Evolutionary conservation across 805 yeast genomes (phyloP).

Genomic region (Candida chauliodis): DNA sequence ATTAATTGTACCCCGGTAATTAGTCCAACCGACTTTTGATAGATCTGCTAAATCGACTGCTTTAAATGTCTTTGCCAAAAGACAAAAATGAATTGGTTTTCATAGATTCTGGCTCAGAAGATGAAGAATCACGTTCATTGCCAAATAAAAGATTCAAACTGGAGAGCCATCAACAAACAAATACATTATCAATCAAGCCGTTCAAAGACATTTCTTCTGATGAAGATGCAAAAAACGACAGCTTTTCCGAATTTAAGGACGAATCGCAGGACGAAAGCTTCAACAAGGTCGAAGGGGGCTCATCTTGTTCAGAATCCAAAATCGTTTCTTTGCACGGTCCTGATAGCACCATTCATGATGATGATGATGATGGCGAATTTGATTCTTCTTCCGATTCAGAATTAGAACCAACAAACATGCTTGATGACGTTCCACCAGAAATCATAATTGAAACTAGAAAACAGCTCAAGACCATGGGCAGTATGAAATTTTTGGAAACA

Average conservation of each 20-base stretch:
- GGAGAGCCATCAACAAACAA: neutral
- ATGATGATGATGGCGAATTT: slow-evolving; percentile 1
- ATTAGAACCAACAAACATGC: slow-evolving; percentile 10
- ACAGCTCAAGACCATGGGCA: slow-evolving; percentile 58
- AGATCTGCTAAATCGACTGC: no score
- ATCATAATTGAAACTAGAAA: slow-evolving; percentile 27
- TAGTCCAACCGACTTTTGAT: no score
- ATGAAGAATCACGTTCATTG: neutral
- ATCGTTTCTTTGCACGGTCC: neutral
- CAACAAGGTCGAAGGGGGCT: slow-evolving; percentile 4
- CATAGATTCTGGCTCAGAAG: slow-evolving; percentile 21
- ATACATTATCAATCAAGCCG: slow-evolving; percentile 5
- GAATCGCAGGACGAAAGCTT: slow-evolving; percentile 2
- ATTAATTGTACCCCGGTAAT: no score
- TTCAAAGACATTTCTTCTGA: slow-evolving; percentile 8
- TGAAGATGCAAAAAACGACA: neutral
- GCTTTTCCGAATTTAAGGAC: slow-evolving; percentile 2
- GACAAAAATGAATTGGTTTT: slow-evolving; percentile 20
- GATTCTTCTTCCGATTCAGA: slow-evolving; percentile 8
- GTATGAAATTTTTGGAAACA: slow-evolving; percentile 53
- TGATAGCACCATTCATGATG: neutral
- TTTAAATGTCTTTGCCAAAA: slow-evolving; percentile 5
- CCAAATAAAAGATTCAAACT: slow-evolving; percentile 9
- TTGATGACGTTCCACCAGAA: slow-evolving; percentile 11
- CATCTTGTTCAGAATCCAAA: neutral